Evolutionary conservation across 2,329 filamentous ascomycete genomes (phyloP), one percentile per base, ranked within the genome.

Genomic region (Aspergillus glaucus): DNA sequence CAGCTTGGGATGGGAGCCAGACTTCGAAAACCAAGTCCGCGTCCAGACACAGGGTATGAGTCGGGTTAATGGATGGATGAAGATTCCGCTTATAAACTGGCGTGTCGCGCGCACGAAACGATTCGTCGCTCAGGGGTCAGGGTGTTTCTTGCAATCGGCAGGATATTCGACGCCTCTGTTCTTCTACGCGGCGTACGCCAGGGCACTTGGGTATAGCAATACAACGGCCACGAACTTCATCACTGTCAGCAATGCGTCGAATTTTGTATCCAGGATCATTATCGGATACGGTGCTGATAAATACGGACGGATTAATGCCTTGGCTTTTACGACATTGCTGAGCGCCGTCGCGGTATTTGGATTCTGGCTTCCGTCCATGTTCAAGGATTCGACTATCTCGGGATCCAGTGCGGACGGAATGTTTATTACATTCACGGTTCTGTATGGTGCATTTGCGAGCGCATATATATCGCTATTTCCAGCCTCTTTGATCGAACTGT

Each of bases 381-480:
- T 59, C 30, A 49, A 52, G 1, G 50, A 43, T 6, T 15, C 21
- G 6, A 44, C 46, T 9, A 48, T 56, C 7, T 53, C 57, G 1
- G 40, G 43, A 1, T 34, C 44, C 0, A 54, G 51, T 0, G 59
- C 52, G 1, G 50, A 62, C 6, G 59, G 48, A 1, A 56, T 70
- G 14, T 68, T 69, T 37, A 57, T 69, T 17, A 48, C 60, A 6
- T 70, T 67, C 43, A 58, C 61, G 2, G 56, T 67, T 10, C 41
- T 65, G 1, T 72, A 71, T 41, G 68, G 69, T 17, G 50, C 64
- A 5, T 69, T 69, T 45, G 69, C 68, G 7, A 62, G 65, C 36
- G 68, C 69, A 3, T 72, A 72, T 50, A 65, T 71, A 30, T 65
- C 66, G 6, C 55, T 72, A 2, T 72, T 72, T 43, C 69, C 68